Evolutionary conservation across 192 early-diverging fungal species (phyloP).

Genomic region (Powellomyces hirtus): DNA sequence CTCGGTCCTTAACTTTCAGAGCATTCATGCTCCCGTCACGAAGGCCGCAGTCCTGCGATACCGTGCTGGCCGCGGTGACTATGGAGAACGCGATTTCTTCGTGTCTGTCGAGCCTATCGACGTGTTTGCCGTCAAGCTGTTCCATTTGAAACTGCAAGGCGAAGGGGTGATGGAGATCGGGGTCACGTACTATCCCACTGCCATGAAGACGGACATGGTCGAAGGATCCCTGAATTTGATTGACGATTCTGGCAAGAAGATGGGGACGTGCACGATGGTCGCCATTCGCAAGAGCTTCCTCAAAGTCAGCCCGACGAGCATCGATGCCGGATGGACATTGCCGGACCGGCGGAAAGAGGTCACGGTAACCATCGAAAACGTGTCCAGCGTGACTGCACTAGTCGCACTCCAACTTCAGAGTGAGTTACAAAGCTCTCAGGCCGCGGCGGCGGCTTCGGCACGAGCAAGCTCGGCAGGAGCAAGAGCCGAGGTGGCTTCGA

Average conservation of each 20-base stretch:
- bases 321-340: constrained; percentile 60
- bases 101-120: constrained; percentile 51
- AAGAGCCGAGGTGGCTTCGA: neutral
- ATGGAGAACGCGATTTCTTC: constrained; percentile 56
- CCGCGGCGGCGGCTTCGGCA: neutral
- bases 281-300: constrained; percentile 53
- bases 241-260: constrained; percentile 50
- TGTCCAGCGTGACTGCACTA: constrained; percentile 31
- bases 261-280: constrained; percentile 43
- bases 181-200: constrained; percentile 50
- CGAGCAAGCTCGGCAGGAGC: neutral
- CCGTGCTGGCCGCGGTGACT: constrained; percentile 56
- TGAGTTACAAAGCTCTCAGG: constrained; percentile 23
- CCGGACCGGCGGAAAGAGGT: constrained; percentile 51
- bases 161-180: constrained; percentile 52
- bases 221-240: constrained; percentile 53
- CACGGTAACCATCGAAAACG: constrained; percentile 48
- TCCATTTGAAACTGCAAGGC: constrained; percentile 52
- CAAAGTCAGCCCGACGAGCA: constrained; percentile 42
- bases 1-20: constrained; percentile 46
- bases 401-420: constrained; percentile 40
- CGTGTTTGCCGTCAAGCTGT: constrained; percentile 48
- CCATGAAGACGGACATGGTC: constrained; percentile 43
- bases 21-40: constrained; percentile 45
- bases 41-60: constrained; percentile 49